Base-by-base conservation (phyloP, 2,329 filamentous ascomycete genomes). In the Trichothecium roseum region DNA sequence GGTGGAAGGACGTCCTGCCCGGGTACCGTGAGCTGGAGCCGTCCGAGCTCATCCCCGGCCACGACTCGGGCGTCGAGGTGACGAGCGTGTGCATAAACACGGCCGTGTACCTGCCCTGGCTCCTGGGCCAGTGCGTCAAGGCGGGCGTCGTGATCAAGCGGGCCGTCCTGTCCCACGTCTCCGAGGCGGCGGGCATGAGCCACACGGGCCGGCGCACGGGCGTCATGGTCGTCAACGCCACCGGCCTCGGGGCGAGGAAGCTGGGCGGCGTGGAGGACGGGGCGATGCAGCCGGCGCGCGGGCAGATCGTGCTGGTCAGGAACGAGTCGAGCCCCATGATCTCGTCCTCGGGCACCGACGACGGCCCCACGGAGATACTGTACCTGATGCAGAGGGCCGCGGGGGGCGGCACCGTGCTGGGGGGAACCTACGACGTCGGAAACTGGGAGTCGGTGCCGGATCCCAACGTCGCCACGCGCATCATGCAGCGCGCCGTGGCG, bases 21-120 rank as follows among this genome's bases (percentile, higher is more conserved):
- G 77, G 89, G 59, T 89, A 78, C 57, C 72, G 74, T 41, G 62
- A 76, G 38, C 57, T 89, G 4, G 52, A 68, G 4, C 55, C 68
- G 24, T 56, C 62, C 8, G 68, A 81, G 45, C 62, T 94, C 2
- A 72, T 75, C 0, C 47, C 62, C 0, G 83, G 73, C 14, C 72
- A 80, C 36, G 79, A 86, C 40, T 81, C 80, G 9, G 87, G 78
- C 17, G 83, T 75, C 34, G 66, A 71, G 37, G 94, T 91, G 56
- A 85, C 75, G 7, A 89, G 84, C 1, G 79, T 94, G 28, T 95
- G 88, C 60, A 89, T 95, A 55, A 95, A 96, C 61, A 84, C 84
- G 0, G 76, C 83, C 29, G 61, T 95, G 39, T 96, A 95, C 59
- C 74, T 95, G 3, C 77, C 84, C 4, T 95, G 84, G 76, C 77